Conservation (phyloP, 2,329 filamentous ascomycete species). For the Dactylellina drechsleri region DNA sequence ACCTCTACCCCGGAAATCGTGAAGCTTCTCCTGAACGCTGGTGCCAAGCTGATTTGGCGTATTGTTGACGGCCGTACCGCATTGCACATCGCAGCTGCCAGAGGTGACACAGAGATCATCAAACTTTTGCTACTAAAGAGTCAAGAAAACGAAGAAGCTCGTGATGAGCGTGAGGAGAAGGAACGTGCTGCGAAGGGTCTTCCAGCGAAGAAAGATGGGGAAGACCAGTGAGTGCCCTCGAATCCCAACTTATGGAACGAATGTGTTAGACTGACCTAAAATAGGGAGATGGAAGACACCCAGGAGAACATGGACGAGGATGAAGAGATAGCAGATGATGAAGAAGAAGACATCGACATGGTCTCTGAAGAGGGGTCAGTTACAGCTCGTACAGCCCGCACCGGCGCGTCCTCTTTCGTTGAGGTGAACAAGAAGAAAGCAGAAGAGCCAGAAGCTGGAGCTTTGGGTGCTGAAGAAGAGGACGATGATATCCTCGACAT, state of each 20-base stretch:
- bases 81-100: conserved; percentile 80
- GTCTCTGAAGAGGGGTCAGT: conserved; percentile 60
- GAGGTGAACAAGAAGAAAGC: conserved; percentile 62
- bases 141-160: conserved; percentile 75
- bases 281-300: conserved; percentile 52
- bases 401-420: conserved; percentile 43
- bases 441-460: conserved; percentile 62
- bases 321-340: conserved; percentile 62
- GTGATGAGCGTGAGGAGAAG: conserved; percentile 69
- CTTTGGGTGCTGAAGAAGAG: conserved; percentile 66
- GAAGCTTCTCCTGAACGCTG: conserved; percentile 75
- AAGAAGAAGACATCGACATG: conserved; percentile 65
- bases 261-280: neutral
- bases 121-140: conserved; percentile 78
- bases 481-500: conserved; percentile 84
- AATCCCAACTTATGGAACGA: neutral
- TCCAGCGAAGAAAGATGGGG: conserved; percentile 56
- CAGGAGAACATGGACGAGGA: conserved; percentile 59
- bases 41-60: conserved; percentile 77
- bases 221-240: conserved; percentile 39
- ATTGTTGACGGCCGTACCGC: conserved; percentile 82
- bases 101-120: conserved; percentile 76
- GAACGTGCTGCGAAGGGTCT: conserved; percentile 60
- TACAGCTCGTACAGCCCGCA: conserved; percentile 27
- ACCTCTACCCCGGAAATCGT: conserved; percentile 75